Conservation (phyloP, 2,329 filamentous ascomycete species). For the Aspergillaceae sp. region DNA sequence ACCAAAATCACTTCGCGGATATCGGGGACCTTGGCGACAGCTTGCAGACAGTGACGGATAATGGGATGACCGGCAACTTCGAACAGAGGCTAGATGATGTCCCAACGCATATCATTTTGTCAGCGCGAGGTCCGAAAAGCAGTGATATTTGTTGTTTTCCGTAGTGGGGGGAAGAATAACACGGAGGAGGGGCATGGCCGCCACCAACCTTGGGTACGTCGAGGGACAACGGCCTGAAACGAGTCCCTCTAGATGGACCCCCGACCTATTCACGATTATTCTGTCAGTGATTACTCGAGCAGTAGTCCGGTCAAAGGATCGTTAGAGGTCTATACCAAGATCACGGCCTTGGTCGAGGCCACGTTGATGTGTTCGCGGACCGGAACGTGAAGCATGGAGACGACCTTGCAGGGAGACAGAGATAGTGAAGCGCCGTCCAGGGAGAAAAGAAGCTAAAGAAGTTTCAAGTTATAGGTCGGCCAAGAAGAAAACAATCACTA, state of each 20-base stretch:
- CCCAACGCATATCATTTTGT: neutral
- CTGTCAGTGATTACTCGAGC: conserved; percentile 7
- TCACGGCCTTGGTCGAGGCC: conserved; percentile 81
- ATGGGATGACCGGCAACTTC: conserved; percentile 97
- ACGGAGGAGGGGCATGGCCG: conserved; percentile 4
- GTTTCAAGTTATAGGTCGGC: no score
- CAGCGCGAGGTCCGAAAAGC: neutral
- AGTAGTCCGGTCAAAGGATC: conserved; percentile 2
- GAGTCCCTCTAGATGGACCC: conserved; percentile 87
- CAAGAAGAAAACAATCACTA: no score
- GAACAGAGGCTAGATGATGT: conserved; percentile 67
- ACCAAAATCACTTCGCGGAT: conserved; percentile 97
- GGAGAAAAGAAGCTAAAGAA: neutral
- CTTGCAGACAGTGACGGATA: conserved; percentile 93
- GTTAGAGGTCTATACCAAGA: conserved; percentile 60
- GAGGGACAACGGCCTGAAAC: conserved; percentile 88
- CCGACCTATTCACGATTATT: conserved; percentile 60
- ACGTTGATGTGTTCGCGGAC: conserved; percentile 33
- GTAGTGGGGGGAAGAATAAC: neutral
- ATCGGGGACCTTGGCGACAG: conserved; percentile 79
- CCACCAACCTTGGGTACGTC: conserved; percentile 79
- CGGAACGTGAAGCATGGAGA: conserved; percentile 39
- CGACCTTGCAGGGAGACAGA: neutral
- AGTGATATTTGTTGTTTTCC: neutral
- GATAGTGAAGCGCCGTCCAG: neutral